Percentiles rank a stretch among this genome's conserved stretches.
Evolutionary conservation across 495 filamentous ascomycete species (phyloP).

Genomic region (Neurospora tetraspora): DNA sequence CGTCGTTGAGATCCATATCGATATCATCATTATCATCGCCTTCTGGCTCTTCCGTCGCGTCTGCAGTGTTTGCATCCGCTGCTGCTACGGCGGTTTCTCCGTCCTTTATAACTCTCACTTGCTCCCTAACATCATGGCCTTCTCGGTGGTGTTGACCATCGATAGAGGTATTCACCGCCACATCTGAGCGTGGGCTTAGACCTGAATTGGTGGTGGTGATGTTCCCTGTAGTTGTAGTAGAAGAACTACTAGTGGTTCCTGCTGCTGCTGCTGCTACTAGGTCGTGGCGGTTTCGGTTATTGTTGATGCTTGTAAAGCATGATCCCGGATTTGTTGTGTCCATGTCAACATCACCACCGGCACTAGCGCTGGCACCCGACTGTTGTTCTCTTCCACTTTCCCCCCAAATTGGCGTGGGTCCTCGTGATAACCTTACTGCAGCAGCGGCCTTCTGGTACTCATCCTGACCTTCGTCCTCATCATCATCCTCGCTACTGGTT

Average conservation of each 20-base stretch:
- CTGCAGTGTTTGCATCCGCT: not conserved
- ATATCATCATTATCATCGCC: not conserved
- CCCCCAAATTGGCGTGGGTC: not conserved
- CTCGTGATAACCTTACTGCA: not conserved
- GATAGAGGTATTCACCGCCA: not conserved
- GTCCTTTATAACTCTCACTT: not conserved
- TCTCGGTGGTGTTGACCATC: not conserved
- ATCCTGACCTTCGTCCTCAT: slow-evolving; percentile 17
- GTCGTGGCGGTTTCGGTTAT: not conserved
- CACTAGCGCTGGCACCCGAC: not conserved
- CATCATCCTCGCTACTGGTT: slow-evolving; percentile 19
- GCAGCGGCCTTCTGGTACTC: not conserved
- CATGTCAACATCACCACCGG: not conserved
- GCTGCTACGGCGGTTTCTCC: not conserved
- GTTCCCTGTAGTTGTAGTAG: not conserved
- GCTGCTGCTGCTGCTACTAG: not conserved
- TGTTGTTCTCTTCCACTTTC: not conserved
- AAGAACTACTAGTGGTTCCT: not conserved
- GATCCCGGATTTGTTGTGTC: not conserved
- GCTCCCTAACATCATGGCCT: not conserved
- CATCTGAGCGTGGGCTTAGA: not conserved
- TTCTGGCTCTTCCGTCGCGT: not conserved
- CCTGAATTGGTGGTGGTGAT: not conserved
- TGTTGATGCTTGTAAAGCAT: not conserved
- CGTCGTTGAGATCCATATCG: not conserved